Percentiles rank a stretch among this genome's conserved stretches.
Evolutionary conservation across 257 asterid genomes (phyloP).

Genomic region (Solanum sitiens): DNA sequence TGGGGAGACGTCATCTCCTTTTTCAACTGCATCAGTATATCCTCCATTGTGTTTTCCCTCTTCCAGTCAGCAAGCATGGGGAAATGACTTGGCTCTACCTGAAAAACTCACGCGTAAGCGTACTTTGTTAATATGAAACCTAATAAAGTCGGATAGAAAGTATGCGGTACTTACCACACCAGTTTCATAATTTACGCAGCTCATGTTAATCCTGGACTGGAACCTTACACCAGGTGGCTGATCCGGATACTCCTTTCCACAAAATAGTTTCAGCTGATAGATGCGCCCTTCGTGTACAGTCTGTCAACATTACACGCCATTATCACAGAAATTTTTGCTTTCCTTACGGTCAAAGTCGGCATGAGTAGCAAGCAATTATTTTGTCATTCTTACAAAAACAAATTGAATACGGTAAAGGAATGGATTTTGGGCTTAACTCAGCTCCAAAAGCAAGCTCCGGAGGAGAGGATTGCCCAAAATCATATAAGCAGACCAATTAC

Average conservation of each 20-base stretch:
- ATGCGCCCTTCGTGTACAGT: constrained; percentile 79
- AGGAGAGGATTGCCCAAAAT: neutral
- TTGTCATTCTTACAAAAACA: neutral
- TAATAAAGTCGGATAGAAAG: neutral
- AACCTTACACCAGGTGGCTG: constrained; percentile 64
- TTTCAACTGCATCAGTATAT: constrained; percentile 54
- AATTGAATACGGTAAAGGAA: neutral
- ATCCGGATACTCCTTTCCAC: constrained; percentile 78
- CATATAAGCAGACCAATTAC: neutral
- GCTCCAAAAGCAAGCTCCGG: neutral
- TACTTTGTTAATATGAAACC: neutral
- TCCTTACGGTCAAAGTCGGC: neutral
- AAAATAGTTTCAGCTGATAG: constrained; percentile 65
- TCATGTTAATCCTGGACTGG: constrained; percentile 71
- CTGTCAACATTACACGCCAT: constrained; percentile 23
- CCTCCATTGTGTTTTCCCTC: constrained; percentile 88
- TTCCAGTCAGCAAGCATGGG: constrained; percentile 76
- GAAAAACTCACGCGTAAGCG: neutral
- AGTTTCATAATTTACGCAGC: constrained; percentile 58
- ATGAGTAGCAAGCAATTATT: neutral
- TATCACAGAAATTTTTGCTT: neutral
- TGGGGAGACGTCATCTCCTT: constrained; percentile 80
- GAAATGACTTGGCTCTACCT: constrained; percentile 70
- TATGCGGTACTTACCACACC: constrained; percentile 43
- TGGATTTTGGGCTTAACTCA: neutral